Conservation (phyloP, 2,329 filamentous ascomycete genomes). For the Phaeosphaeria sp. region DNA sequence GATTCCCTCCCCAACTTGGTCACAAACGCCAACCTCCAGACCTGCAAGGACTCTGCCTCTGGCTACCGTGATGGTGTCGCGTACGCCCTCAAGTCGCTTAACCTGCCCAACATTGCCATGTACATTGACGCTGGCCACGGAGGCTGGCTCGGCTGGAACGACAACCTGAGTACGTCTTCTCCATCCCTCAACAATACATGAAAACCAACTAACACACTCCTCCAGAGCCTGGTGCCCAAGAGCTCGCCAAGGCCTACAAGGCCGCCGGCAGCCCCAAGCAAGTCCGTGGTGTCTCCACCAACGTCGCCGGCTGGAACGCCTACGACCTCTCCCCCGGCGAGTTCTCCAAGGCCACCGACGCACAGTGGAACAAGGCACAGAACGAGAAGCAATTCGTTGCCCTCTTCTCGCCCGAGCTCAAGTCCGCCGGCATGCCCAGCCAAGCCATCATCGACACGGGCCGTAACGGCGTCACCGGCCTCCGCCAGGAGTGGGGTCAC, state of each 20-base stretch:
- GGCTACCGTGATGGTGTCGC: conserved; percentile 65
- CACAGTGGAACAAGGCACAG: conserved; percentile 51
- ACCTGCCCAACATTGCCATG: conserved; percentile 68
- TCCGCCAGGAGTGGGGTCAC: conserved; percentile 65
- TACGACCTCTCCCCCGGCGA: conserved; percentile 53
- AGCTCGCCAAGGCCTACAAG: conserved; percentile 58
- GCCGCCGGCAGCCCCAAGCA: conserved; percentile 55
- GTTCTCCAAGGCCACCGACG: conserved; percentile 43
- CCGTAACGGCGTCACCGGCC: conserved; percentile 61
- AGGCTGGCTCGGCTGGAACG: conserved; percentile 70
- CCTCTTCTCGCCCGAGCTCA: conserved; percentile 58
- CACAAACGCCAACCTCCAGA: conserved; percentile 62
- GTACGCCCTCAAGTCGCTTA: conserved; percentile 65
- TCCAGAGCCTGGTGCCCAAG: conserved; percentile 55
- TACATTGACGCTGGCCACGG: conserved; percentile 71
- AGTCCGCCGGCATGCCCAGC: conserved; percentile 56
- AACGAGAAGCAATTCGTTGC: conserved; percentile 63
- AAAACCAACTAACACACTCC: conserved; percentile 8
- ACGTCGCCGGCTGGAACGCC: conserved; percentile 67
- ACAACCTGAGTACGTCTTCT: conserved; percentile 56
- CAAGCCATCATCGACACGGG: conserved; percentile 64
- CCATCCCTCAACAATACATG: neutral
- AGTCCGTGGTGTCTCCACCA: conserved; percentile 62
- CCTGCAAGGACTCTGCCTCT: conserved; percentile 62
- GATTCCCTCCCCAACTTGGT: conserved; percentile 70